phyloP scores from a whole-genome alignment of 257 asterid genomes.

The Paulownia fortunei region DNA sequence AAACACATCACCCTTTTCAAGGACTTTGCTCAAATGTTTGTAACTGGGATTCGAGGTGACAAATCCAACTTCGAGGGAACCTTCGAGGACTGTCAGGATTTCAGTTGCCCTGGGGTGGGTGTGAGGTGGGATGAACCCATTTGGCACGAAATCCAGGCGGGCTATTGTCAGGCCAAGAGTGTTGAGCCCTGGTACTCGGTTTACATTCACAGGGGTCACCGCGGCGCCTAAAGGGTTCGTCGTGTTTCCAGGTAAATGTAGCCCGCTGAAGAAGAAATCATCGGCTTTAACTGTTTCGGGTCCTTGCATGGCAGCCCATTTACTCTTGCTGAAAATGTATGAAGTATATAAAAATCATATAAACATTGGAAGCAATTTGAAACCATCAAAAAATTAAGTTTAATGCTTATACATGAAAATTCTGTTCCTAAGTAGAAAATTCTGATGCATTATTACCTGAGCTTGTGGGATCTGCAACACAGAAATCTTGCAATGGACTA shows the following conservation, averaged over 20 bases:
- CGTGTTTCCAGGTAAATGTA: conserved; percentile 41
- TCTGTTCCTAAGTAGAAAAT: too few species aligned
- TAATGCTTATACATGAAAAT: too few species aligned
- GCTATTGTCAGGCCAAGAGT: conserved; percentile 37
- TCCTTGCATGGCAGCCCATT: conserved; percentile 45
- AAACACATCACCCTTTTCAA: conserved; percentile 41
- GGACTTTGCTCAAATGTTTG: conserved; percentile 33
- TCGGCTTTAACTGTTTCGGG: conserved; percentile 34
- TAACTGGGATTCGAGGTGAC: conserved; percentile 35
- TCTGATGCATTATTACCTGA: conserved; percentile 28
- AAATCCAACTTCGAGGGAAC: conserved; percentile 46
- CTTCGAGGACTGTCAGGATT: conserved; percentile 40
- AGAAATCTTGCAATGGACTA: conserved; percentile 32
- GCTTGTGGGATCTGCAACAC: conserved; percentile 32
- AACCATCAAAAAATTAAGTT: neutral
- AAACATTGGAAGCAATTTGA: neutral
- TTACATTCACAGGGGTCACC: conserved; percentile 7
- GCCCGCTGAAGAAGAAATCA: conserved; percentile 48
- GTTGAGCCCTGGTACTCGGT: conserved; percentile 44
- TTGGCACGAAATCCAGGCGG: conserved; percentile 37
- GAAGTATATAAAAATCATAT: too few species aligned
- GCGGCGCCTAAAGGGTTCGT: conserved; percentile 28
- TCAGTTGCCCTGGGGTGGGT: conserved; percentile 43
- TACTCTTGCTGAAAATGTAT: conserved; percentile 25
- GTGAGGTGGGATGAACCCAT: conserved; percentile 44